Evolutionary conservation across 2,329 filamentous ascomycete genomes (phyloP), one percentile per base, ranked within the genome.

Genomic region (Arachnomyces sp.): DNA sequence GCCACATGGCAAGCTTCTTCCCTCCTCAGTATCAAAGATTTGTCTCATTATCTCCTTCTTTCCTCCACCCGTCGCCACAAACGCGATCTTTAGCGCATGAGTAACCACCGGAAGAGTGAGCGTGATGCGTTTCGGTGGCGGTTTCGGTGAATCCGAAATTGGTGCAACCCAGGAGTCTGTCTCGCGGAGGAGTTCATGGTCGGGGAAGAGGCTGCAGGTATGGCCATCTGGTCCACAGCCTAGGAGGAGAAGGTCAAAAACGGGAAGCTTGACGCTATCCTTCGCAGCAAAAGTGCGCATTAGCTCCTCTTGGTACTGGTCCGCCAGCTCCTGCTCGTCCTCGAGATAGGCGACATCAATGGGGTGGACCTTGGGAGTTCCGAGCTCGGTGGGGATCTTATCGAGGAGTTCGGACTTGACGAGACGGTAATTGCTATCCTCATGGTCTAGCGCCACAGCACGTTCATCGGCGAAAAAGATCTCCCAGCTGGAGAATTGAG

Each of bases 391-490:
- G 31, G 89, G 87, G 47, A 96, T 84, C 70, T 93, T 90, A 68
- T 89, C 82, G 47, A 98, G 73, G 37, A 95, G 73, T 67, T 95
- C 88, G 35, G 79, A 71, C 71, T 94, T 92, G 52, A 96, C 69
- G 33, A 95, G 78, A 45, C 72, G 79, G 68, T 95, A 94, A 70
- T 96, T 98, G 70, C 88, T 94, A 70, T 98, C 90, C 50, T 79
- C 75, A 67, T 96, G 83, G 63, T 92, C 81, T 52, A 95, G 81
- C 15, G 92, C 84, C 39, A 96, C 92, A 53, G 86, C 86, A 57
- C 92, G 85, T 73, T 98, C 92, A 61, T 98, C 92, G 58, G 90
- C 90, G 65, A 95, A 96, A 74, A 96, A 98, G 58, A 98, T 86
- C 57, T 96, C 85, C 92, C 92, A 98, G 64, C 85, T 87, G 60